These are phyloP conservation scores for Suillus subalutaceus DNA, from an alignment of 768 basidiomycete genomes.

Conservation along the genomic window DNA sequence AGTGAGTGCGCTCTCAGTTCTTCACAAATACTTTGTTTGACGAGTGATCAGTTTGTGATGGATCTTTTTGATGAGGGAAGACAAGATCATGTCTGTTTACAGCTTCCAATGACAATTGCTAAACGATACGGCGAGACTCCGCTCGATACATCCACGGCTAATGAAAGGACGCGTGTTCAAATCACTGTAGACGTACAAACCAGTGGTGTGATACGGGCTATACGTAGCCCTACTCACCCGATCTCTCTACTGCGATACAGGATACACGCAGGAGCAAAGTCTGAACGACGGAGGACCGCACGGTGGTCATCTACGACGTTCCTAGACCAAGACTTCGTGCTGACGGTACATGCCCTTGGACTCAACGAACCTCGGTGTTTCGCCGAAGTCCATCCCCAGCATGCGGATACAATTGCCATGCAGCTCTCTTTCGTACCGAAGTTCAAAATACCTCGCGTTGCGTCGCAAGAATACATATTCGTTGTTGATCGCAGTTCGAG, in stretches of 20 bases:
- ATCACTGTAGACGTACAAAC: constrained; percentile 54
- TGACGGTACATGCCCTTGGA: constrained; percentile 49
- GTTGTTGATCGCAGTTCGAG: constrained; percentile 62
- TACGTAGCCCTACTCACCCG: constrained; percentile 50
- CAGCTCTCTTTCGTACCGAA: constrained; percentile 58
- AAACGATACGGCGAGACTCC: constrained; percentile 54
- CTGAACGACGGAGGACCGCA: constrained; percentile 44
- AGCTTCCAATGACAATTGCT: constrained; percentile 53
- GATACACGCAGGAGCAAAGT: constrained; percentile 35
- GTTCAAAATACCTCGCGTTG: constrained; percentile 44
- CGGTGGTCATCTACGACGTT: constrained; percentile 43
- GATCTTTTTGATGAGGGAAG: constrained; percentile 53
- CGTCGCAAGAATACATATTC: constrained; percentile 60
- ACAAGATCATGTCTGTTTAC: constrained; percentile 51
- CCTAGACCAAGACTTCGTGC: constrained; percentile 52
- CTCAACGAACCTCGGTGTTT: constrained; percentile 60
- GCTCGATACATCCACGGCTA: constrained; percentile 29
- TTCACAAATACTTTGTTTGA: neutral
- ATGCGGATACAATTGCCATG: constrained; percentile 45
- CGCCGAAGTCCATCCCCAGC: constrained; percentile 42
- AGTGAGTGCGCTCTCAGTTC: constrained; percentile 33
- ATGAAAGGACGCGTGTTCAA: constrained; percentile 37
- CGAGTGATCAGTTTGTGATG: constrained; percentile 47
- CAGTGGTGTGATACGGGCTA: constrained; percentile 41
- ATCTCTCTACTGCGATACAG: constrained; percentile 38